These are phyloP conservation scores for Dryadomyces quercivorus DNA, from an alignment of 2,329 filamentous ascomycete species.

Conservation along the genomic window DNA sequence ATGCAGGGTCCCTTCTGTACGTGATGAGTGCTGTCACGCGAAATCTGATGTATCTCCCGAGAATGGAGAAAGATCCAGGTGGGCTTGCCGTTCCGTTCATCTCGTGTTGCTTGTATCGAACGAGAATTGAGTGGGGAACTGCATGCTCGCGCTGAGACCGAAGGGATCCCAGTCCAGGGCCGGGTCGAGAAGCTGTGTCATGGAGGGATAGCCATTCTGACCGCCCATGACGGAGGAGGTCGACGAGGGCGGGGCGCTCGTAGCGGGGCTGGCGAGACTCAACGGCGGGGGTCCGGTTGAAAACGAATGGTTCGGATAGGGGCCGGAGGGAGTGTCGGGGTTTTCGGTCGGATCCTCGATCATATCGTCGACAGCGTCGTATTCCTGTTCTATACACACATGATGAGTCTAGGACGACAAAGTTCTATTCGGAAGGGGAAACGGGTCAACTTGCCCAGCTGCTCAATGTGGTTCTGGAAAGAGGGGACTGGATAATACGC, in stretches of 20 bases:
- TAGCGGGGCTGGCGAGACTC: slow-evolving; percentile 24
- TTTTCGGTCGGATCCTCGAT: slow-evolving; percentile 65
- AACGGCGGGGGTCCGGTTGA: slow-evolving; percentile 28
- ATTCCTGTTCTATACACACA: slow-evolving; percentile 81
- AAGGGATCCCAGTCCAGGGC: slow-evolving; percentile 90
- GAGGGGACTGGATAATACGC: slow-evolving; percentile 67
- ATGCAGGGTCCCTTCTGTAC: background rate
- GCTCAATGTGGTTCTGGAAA: slow-evolving; percentile 89
- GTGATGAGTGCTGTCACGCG: too few relatives aligned
- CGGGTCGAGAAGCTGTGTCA: slow-evolving; percentile 57
- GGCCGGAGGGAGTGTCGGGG: slow-evolving; percentile 48
- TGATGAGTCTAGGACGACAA: slow-evolving; percentile 57
- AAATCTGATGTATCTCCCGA: too few relatives aligned
- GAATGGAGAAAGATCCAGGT: too few relatives aligned
- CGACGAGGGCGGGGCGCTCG: slow-evolving; percentile 11
- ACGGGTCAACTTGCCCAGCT: slow-evolving; percentile 74
- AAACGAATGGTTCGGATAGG: slow-evolving; percentile 49
- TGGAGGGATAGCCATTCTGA: slow-evolving; percentile 55
- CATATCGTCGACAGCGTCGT: slow-evolving; percentile 81
- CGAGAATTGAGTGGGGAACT: slow-evolving; percentile 75
- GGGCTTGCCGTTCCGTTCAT: slow-evolving; percentile 11
- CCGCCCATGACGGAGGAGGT: slow-evolving; percentile 7
- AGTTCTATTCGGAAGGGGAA: slow-evolving; percentile 35
- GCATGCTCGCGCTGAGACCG: slow-evolving; percentile 86
- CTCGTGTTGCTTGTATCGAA: slow-evolving; percentile 52